phyloP scores from a whole-genome alignment of 164 flowering plant genomes.

The Tetracentron sinense region DNA sequence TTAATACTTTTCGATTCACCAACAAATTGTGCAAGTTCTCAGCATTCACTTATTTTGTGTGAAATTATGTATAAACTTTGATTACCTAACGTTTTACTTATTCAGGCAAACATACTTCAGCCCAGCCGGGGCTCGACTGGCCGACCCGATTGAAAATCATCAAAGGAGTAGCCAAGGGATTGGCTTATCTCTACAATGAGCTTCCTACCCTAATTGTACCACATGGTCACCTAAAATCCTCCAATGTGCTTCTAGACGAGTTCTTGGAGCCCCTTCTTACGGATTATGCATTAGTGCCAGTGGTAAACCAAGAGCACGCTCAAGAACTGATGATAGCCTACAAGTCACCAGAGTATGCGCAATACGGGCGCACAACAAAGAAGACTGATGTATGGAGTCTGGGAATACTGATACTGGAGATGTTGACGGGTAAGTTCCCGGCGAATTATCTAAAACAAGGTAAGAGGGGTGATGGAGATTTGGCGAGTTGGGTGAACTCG shows the following conservation, averaged over 20 bases:
- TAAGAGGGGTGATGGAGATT: conserved; percentile 25
- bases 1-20: too few species aligned
- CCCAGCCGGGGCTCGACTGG: conserved; percentile 56
- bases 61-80: too few species aligned
- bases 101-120: conserved; percentile 40
- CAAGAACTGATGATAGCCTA: conserved; percentile 61
- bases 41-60: too few species aligned
- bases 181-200: conserved; percentile 58
- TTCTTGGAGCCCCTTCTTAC: conserved; percentile 49
- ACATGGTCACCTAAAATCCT: conserved; percentile 87
- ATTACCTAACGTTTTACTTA: background rate
- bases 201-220: conserved; percentile 58
- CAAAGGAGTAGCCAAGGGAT: conserved; percentile 71
- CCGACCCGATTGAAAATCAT: conserved; percentile 57
- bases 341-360: conserved; percentile 64
- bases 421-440: conserved; percentile 61
- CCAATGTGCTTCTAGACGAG: conserved; percentile 68
- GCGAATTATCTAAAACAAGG: conserved; percentile 29
- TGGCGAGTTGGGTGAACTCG: conserved; percentile 56
- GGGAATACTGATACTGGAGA: conserved; percentile 73
- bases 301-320: conserved; percentile 55
- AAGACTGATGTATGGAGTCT: conserved; percentile 84
- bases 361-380: conserved; percentile 39
- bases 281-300: conserved; percentile 62
- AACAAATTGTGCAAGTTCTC: too few species aligned